These are phyloP conservation scores for Moesziomyces sp. DNA, from an alignment of 1,284 basidiomycete genomes.

Conservation along the genomic window DNA sequence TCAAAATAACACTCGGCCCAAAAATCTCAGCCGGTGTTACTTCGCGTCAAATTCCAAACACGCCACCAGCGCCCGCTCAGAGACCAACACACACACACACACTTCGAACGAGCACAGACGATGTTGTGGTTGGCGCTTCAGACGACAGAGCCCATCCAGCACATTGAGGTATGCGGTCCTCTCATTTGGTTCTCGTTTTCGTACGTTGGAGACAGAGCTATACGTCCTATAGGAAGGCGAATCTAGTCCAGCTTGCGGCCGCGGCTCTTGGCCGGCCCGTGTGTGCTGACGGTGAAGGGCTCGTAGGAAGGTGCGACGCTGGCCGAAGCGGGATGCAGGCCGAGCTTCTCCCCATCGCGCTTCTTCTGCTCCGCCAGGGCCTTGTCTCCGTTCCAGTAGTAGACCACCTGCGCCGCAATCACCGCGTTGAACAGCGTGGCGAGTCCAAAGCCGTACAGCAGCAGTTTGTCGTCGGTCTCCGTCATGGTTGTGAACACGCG, in stretches of 20 bases:
- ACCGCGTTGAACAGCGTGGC: constrained; percentile 65
- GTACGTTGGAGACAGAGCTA: too few species aligned
- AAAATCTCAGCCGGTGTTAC: too few species aligned
- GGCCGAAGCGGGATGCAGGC: constrained; percentile 5
- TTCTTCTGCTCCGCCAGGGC: constrained; percentile 36
- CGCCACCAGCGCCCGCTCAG: too few species aligned
- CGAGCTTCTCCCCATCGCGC: constrained; percentile 30
- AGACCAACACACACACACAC: too few species aligned
- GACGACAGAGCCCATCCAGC: too few species aligned
- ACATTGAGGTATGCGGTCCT: too few species aligned
- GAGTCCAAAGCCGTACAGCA: constrained; percentile 65
- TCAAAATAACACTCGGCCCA: too few species aligned
- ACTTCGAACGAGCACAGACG: too few species aligned
- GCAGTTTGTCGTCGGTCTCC: constrained; percentile 65
- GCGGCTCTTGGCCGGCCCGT: constrained; percentile 25
- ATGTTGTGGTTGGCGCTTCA: too few species aligned
- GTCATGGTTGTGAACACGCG: constrained; percentile 66
- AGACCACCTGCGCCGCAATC: constrained; percentile 62
- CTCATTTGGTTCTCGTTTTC: too few species aligned
- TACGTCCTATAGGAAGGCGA: background rate
- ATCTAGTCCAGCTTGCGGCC: constrained; percentile 38
- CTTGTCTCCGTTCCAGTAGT: constrained; percentile 63
- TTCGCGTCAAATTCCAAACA: too few species aligned
- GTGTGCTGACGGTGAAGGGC: constrained; percentile 36
- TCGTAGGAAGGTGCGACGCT: constrained; percentile 17